Evolutionary conservation across 1,139 yeast genomes (phyloP), one percentile per base, ranked within the genome.

Genomic region (Suhomyces bokatorum): DNA sequence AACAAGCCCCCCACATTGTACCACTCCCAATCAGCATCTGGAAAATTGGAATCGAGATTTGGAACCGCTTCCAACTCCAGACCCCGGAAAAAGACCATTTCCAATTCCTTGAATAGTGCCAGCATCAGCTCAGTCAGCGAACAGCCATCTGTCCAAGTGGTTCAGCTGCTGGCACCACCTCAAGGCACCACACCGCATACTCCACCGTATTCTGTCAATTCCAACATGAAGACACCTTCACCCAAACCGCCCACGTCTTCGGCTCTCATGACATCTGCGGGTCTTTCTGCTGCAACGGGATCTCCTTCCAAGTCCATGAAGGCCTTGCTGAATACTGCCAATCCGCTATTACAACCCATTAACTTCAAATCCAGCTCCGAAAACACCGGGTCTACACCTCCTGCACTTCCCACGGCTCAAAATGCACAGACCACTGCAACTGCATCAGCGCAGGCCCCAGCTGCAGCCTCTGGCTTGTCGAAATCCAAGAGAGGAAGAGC

Each of bases 291-390:
- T 4, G 58, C 57, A 45, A 56, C 67, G 8, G 59, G 61, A 35
- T 70, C 79, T 2, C 80, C 83, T 3, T 71, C 81, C 0, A 77
- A 77, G 53, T 65, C 75, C 0, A 80, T 80, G 85, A 77, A 79
- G 54, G 82, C 84, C 3, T 63, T 78, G 22, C 77, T 73, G 28
- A 56, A 74, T 26, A 63, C 62, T 49, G 57, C 70, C 14, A 74
- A 70, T 49, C 81, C 85, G 5, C 63, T 83, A 35, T 64, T 83
- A 42, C 87, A 81, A 52, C 87, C 88, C 0, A 75, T 82, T 43
- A 82, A 83, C 56, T 75, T 74, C 50, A 76, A 77, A 48, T 46
- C 60, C 30, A 43, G 41, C 20, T 34, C 44, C 20, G 44, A 46
- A 13, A 30, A 27, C 24, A 20, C 10, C 39, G 29, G n/a, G 7